Base-by-base conservation (phyloP, 495 filamentous ascomycete genomes). In the Penicillium turbatum region DNA sequence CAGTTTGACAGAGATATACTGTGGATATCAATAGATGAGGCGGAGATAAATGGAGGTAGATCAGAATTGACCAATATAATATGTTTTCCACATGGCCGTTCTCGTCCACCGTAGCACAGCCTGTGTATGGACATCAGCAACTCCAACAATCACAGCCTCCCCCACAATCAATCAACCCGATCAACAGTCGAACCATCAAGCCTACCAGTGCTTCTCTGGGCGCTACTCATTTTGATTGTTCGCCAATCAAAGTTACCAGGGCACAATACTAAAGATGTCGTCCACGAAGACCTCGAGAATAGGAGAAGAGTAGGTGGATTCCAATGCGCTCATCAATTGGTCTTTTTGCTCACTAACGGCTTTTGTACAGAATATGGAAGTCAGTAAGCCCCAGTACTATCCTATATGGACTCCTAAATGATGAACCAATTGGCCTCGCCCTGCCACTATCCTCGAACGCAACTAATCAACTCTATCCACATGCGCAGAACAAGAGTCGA, bases 241-340 rank as follows among this genome's bases (percentile, higher is more conserved):
- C 34, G 9, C 29, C 17, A 41, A n/a, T 2, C 34, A 4, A 26
- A 11, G 27, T 13, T 38, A 36, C 8, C 17, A 29, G 34, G 44
- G 13, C 11, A 27, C 37, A 13, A 6, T 13, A 8, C 1, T 11
- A 10, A 59, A 36, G 27, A 71, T 92, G 89, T 87, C 91, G 60
- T 86, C 83, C 34, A 73, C 69, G 11, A 97, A 96, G 78, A 89
- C 90, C 57, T 88, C 89, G 55, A 87, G 93, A 59, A 79, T 96
- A 68, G 93, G 93, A 66, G 93, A 98, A 86, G 95, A 98, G 93
- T 97, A 82, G 79, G 91, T 79, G 19, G 9, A 39, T 29, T 48
- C 12, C 8, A 5, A 21, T 59, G 44, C 36, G n/a, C 51, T 47
- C 44, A 44, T 56, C 37, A 15, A 16, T 8, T 48, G 55, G 49